Conservation (phyloP, 345 rosid species). For the Melaleuca quinquenervia region DNA sequence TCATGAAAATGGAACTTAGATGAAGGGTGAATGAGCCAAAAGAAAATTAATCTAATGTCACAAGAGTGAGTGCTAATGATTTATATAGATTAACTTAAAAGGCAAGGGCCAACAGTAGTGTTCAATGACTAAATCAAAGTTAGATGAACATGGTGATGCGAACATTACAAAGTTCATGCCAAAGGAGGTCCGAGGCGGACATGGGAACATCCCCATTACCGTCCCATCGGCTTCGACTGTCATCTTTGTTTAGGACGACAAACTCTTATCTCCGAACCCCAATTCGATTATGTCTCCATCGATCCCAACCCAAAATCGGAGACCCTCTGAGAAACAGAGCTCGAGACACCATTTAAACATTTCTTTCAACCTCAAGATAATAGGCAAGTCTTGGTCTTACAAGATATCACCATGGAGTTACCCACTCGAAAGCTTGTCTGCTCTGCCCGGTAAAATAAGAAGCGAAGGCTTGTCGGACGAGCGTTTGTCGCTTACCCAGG, state of each 20-base stretch:
- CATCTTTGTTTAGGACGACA: not conserved
- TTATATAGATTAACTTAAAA: too few relatives aligned
- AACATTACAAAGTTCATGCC: not conserved
- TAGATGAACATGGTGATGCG: too few relatives aligned
- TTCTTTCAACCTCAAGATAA: not conserved
- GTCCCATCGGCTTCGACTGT: not conserved
- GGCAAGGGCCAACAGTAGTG: too few relatives aligned
- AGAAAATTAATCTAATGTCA: too few relatives aligned
- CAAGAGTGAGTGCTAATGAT: too few relatives aligned
- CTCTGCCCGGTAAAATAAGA: not conserved
- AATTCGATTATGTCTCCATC: not conserved
- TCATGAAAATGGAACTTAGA: too few relatives aligned
- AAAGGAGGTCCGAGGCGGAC: not conserved
- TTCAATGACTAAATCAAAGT: too few relatives aligned
- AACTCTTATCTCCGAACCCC: rapidly evolving
- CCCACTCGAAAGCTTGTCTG: not conserved
- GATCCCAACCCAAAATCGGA: not conserved
- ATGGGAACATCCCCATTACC: rapidly evolving
- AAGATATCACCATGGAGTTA: not conserved
- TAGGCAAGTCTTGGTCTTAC: not conserved
- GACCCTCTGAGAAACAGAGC: not conserved
- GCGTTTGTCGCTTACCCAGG: not conserved
- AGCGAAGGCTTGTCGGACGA: not conserved
- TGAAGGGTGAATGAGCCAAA: too few relatives aligned
- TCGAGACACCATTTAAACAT: not conserved